Evolutionary conservation across 208 protist genomes (phyloP).

Genomic region (Trichomonas gallinae): DNA sequence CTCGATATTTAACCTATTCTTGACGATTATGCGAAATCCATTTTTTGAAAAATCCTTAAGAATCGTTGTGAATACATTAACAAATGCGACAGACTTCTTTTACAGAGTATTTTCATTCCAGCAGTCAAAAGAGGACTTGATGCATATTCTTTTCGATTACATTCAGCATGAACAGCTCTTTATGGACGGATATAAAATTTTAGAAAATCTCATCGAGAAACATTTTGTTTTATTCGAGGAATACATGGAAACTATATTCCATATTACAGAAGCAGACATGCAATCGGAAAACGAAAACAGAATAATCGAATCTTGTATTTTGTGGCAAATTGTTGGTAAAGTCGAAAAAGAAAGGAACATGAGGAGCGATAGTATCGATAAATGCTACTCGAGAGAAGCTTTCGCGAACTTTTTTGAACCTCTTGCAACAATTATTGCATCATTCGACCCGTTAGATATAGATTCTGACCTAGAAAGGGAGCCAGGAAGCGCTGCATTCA

Average conservation of each 20-base stretch:
- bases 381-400: neutral
- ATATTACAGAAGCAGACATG: neutral
- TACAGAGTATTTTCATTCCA: neutral
- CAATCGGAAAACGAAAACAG: neutral
- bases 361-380: neutral
- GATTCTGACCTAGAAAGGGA: neutral
- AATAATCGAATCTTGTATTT: neutral
- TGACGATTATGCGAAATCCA: neutral
- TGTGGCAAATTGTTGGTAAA: neutral
- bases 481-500: neutral
- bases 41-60: too few relatives aligned
- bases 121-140: neutral
- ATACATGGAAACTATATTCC: neutral
- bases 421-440: neutral
- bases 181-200: neutral
- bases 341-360: neutral
- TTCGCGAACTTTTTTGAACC: neutral
- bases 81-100: neutral
- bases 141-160: neutral
- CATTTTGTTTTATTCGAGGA: neutral
- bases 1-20: neutral
- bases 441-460: neutral
- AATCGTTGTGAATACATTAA: neutral
- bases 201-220: neutral
- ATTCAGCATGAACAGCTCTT: too few relatives aligned